phyloP scores from a whole-genome alignment of 345 rosid species.

The Corchorus olitorius region DNA sequence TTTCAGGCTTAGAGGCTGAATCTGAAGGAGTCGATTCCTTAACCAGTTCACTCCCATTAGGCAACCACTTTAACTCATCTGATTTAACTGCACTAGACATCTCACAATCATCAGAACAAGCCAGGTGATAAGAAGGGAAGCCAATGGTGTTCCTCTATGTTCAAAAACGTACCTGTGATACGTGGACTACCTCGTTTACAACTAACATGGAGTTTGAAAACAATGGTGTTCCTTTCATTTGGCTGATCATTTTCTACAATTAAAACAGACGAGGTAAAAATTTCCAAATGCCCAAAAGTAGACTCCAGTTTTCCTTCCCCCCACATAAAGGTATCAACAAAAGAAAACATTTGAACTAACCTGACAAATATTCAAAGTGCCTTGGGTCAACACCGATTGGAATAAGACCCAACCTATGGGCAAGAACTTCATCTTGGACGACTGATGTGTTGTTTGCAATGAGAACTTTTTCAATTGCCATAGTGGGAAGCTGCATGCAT shows the following conservation, averaged over 20 bases:
- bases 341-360: conserved; percentile 31
- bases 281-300: background rate
- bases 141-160: too few relatives aligned
- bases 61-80: conserved; percentile 73
- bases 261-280: conserved; percentile 13
- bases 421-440: conserved; percentile 89
- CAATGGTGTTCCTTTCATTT: conserved; percentile 91
- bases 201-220: conserved; percentile 79
- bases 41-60: conserved; percentile 74
- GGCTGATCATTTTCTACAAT: conserved; percentile 66
- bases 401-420: conserved; percentile 93
- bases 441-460: conserved; percentile 87
- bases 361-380: conserved; percentile 83
- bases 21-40: conserved; percentile 52
- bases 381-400: conserved; percentile 85
- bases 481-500: conserved; percentile 70
- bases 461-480: conserved; percentile 95
- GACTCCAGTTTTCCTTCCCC: background rate
- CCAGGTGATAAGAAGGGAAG: background rate
- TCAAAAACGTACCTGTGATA: conserved; percentile 48
- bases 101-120: conserved; percentile 1
- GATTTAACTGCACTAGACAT: conserved; percentile 64
- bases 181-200: conserved; percentile 56
- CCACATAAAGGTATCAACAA: conserved; percentile 11
- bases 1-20: conserved; percentile 55